Evolutionary conservation across 345 rosid species (phyloP), one percentile per base, ranked within the genome.

Genomic region (Noccaea bulbosa): DNA sequence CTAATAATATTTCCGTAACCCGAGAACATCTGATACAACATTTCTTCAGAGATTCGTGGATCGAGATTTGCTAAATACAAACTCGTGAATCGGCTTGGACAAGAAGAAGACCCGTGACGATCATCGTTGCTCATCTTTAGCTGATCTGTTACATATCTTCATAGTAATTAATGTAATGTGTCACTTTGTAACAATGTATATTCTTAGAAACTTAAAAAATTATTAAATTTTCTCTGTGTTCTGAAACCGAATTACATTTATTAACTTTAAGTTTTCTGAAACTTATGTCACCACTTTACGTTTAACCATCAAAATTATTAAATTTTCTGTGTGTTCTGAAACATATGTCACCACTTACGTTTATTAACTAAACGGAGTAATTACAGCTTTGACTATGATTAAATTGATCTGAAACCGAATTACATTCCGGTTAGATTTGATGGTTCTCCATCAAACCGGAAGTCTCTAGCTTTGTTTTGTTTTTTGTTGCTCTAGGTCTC

Each of bases 11-110:
- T 63, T 46, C 76, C 70, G 0, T 54, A 64, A 48, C 49, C 27
- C 7, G 66, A 56, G 17, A 73, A 56, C 41, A 64, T 45, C n/a
- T 45, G 62, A 56, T 46, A 9, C 57, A 73, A 56, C 57, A 56
- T 65, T 48, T 47, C 60, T 38, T 65, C 60, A 17, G 71, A 47
- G 51, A 65, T 24, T 38, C 8, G 53, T n/a, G 38, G 66, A 56
- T 73, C 77, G 15, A 73, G 50, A 47, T 65, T 66, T 15, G 66
- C n/a, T 55, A 65, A 1, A 47, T 73, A 73, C 65, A 73, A 38
- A 65, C 30, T 56, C 16, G 33, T 45, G 22, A 46, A 65, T 14
- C 46, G 55, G 49, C 45, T 63, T 54, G 34, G 70, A 45, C 14
- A 46, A 55, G 53, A 32, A 12, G 54, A 51, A n/a, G 62, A 71